phyloP scores from a whole-genome alignment of 2,329 filamentous ascomycete genomes.

The Bipolaris gigantea region DNA sequence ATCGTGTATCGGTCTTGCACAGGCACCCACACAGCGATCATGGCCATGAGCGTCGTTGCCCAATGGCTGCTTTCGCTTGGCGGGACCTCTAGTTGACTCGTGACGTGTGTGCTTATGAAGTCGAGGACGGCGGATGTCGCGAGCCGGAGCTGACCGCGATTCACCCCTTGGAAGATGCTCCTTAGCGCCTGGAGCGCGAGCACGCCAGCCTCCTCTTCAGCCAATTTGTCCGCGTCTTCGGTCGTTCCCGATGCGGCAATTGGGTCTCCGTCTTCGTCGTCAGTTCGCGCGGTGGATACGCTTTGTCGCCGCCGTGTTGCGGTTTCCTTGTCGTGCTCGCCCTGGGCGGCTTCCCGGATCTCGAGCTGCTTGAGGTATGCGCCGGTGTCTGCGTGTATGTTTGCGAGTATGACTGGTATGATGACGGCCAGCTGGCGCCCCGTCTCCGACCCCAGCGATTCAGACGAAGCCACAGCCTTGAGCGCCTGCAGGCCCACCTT shows the following conservation, averaged over 20 bases:
- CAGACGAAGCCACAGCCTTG: conserved; percentile 77
- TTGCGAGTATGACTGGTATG: conserved; percentile 83
- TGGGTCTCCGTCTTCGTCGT: conserved; percentile 66
- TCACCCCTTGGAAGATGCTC: conserved; percentile 81
- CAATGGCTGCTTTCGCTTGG: conserved; percentile 64
- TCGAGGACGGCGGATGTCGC: conserved; percentile 74
- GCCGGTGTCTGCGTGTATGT: conserved; percentile 75
- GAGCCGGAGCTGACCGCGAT: conserved; percentile 75
- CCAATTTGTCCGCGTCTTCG: conserved; percentile 83
- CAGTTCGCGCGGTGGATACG: conserved; percentile 74
- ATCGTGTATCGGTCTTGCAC: conserved; percentile 95
- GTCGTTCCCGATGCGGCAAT: conserved; percentile 76
- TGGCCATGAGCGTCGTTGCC: conserved; percentile 79
- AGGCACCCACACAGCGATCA: conserved; percentile 83
- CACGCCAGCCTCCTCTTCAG: conserved; percentile 84
- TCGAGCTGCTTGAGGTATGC: conserved; percentile 70
- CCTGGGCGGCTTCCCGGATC: conserved; percentile 66
- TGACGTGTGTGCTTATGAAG: conserved; percentile 61
- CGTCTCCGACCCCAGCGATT: conserved; percentile 73
- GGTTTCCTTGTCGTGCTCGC: conserved; percentile 68
- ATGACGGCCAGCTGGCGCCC: conserved; percentile 76
- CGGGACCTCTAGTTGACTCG: conserved; percentile 33
- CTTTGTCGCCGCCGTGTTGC: conserved; percentile 71
- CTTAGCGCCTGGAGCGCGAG: conserved; percentile 84
- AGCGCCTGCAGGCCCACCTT: conserved; percentile 67